Evolutionary conservation across 2,329 filamentous ascomycete genomes (phyloP).

Genomic region (Botrytis pseudocinerea): DNA sequence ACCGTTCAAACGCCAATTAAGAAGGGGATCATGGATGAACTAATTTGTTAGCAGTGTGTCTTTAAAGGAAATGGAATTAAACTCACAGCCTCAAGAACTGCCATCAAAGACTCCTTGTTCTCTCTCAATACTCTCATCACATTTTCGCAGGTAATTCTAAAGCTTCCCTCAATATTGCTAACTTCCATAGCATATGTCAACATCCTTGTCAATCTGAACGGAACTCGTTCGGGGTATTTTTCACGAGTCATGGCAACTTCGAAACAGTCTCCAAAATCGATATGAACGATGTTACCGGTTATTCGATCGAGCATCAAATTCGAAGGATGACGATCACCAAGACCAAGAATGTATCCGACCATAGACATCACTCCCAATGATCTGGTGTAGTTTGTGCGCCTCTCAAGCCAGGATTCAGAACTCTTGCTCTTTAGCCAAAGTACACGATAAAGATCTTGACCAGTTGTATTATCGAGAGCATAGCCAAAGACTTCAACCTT

Average conservation of each 20-base stretch:
- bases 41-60: conserved; percentile 44
- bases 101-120: conserved; percentile 98
- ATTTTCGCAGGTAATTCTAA: conserved; percentile 96
- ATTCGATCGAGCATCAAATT: conserved; percentile 97
- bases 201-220: conserved; percentile 97
- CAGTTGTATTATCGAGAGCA: conserved; percentile 97
- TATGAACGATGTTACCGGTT: conserved; percentile 96
- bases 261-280: conserved; percentile 99
- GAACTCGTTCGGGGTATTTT: conserved; percentile 96
- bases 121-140: conserved; percentile 95
- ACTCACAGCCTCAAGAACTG: conserved; percentile 93
- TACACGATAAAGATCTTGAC: conserved; percentile 96
- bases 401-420: conserved; percentile 95
- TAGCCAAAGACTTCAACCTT: conserved; percentile 99
- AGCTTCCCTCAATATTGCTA: conserved; percentile 98
- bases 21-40: conserved; percentile 99
- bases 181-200: conserved; percentile 99
- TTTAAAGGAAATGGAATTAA: conserved; percentile 2
- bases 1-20: conserved; percentile 87
- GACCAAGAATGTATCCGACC: conserved; percentile 98
- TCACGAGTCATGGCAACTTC: conserved; percentile 99
- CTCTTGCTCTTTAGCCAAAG: conserved; percentile 99
- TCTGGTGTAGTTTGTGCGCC: conserved; percentile 97
- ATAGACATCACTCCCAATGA: conserved; percentile 99
- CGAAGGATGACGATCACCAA: conserved; percentile 95